These are phyloP conservation scores for Claviceps lovelessii DNA, from an alignment of 2,329 filamentous ascomycete species.

Conservation along the genomic window DNA sequence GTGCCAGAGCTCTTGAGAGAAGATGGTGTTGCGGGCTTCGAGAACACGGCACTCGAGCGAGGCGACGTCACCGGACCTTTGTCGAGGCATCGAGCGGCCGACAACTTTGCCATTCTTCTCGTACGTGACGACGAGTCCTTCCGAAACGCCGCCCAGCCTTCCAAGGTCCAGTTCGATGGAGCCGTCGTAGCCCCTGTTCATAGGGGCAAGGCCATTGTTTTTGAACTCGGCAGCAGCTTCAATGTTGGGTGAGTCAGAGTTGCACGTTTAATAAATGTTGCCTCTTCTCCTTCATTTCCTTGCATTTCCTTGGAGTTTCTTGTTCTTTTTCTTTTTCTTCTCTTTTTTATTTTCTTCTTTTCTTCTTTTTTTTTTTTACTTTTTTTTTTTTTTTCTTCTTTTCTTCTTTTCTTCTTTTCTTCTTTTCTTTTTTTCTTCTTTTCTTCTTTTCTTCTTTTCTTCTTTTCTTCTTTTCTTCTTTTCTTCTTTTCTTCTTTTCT, in stretches of 20 bases:
- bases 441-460: too few species aligned
- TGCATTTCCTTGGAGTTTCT: not conserved
- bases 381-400: too few species aligned
- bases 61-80: slow-evolving; percentile 37
- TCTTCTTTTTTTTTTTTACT: too few species aligned
- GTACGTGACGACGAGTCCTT: slow-evolving; percentile 54
- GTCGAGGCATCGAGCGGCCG: slow-evolving; percentile 40
- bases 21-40: slow-evolving; percentile 64
- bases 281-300: too few species aligned
- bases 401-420: not conserved
- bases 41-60: slow-evolving; percentile 53
- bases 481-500: too few species aligned
- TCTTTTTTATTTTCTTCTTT: too few species aligned
- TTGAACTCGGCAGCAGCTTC: slow-evolving; percentile 42
- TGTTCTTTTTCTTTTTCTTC: too few species aligned
- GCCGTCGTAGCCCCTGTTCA: slow-evolving; percentile 62
- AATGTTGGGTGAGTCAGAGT: not conserved
- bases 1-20: slow-evolving; percentile 77
- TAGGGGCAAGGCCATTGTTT: slow-evolving; percentile 63
- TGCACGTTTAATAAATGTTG: too few species aligned
- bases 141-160: slow-evolving; percentile 32
- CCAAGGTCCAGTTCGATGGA: slow-evolving; percentile 58
- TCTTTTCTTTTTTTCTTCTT: too few species aligned
- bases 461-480: too few species aligned
- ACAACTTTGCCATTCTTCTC: slow-evolving; percentile 41